Base-by-base conservation (phyloP, 2,329 filamentous ascomycete species). In the Colletotrichum higginsianum region DNA sequence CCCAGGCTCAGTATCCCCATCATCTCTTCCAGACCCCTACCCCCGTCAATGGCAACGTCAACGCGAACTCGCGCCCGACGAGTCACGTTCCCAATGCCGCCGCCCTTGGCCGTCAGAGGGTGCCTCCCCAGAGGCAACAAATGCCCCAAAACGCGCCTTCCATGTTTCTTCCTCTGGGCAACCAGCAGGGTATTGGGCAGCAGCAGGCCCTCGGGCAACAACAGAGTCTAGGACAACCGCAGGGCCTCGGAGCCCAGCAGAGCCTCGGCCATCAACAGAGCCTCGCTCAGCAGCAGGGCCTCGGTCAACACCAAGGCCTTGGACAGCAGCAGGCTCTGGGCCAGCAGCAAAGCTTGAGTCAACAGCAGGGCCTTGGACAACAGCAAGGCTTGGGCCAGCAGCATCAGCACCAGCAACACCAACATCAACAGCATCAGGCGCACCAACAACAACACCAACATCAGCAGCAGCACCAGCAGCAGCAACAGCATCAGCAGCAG, bases 11-110 rank as follows among this genome's bases (percentile, higher is more conserved):
- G 23, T 89, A 88, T 74, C 79, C 86, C 23, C 87, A 88, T 74
- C 86, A 88, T 74, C 81, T 90, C 72, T 90, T 88, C 79, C 80
- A 83, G 76, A 83, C 81, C 58, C 80, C 86, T 26, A 82, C 83
- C 26, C 79, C 86, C 56, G 80, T 87, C 82, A 77, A 85, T 82
- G 76, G 84, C 70, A 86, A 82, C 74, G 82, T 89, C 73, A 86
- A 84, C 79, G 82, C 87, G 66, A 76, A 86, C 77, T 86, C 85
- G 74, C 82, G 82, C 75, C 74, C 82, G 21, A 83, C 82, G 68
- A 77, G 82, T 63, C 86, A 86, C 75, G 80, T 87, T 65, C 82
- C 87, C 68, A 85, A 86, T 75, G 82, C 86, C 52, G 83, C 86
- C 74, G 82, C 82, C 71, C 80, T 84, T 69, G 80, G 84, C 69